These are phyloP conservation scores for Phytopythium oedochilum DNA, from an alignment of 352 stramenopile genomes.

Conservation along the genomic window DNA sequence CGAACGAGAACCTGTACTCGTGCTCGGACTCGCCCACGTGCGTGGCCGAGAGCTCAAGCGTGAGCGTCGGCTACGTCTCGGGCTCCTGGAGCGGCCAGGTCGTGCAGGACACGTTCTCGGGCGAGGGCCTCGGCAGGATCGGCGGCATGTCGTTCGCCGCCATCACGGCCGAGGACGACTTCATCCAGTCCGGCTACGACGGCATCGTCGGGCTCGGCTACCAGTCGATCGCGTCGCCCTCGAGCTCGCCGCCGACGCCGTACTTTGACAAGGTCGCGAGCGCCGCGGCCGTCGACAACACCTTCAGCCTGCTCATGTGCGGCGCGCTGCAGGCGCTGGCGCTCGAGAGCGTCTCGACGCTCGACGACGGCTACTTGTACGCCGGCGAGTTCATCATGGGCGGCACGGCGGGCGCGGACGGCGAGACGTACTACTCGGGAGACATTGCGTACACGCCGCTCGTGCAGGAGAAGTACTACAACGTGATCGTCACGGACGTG, in stretches of 20 bases:
- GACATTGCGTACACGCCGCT: conserved; percentile 72
- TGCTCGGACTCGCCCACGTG: conserved; percentile 66
- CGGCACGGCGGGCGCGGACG: conserved; percentile 36
- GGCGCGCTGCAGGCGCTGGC: conserved; percentile 64
- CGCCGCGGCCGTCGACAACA: conserved; percentile 27
- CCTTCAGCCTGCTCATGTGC: conserved; percentile 78
- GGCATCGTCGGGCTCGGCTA: conserved; percentile 73
- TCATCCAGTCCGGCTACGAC: conserved; percentile 70
- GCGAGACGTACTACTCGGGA: conserved; percentile 48
- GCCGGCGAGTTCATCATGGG: conserved; percentile 60
- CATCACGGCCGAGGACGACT: conserved; percentile 55
- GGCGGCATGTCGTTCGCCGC: conserved; percentile 48
- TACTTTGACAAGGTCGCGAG: conserved; percentile 58
- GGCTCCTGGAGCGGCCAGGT: conserved; percentile 64
- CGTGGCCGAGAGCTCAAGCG: conserved; percentile 21
- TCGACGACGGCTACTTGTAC: conserved; percentile 38
- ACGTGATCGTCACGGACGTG: conserved; percentile 72
- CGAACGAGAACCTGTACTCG: conserved; percentile 59
- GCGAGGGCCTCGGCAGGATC: conserved; percentile 35
- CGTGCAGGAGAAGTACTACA: conserved; percentile 74
- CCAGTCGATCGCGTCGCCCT: conserved; percentile 53
- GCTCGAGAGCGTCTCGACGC: conserved; percentile 25
- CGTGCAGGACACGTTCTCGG: conserved; percentile 69
- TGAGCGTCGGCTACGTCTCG: conserved; percentile 75
- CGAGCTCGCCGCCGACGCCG: conserved; percentile 31